Conservation (phyloP, 1,139 yeast species). For the Fermentozyma sake region DNA sequence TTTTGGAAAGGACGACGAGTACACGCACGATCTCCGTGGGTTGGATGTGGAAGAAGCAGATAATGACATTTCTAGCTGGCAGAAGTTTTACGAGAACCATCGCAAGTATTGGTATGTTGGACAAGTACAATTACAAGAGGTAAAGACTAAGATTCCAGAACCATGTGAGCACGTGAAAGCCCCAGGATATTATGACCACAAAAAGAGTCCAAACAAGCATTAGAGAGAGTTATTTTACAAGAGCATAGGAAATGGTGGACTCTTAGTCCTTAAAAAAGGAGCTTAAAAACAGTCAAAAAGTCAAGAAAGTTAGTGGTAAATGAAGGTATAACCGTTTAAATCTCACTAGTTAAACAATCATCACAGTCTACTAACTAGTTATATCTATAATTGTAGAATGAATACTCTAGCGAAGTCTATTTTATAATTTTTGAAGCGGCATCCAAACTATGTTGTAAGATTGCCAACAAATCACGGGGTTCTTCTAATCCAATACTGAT, state of each 20-base stretch:
- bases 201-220: not conserved
- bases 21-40: slow-evolving; percentile 69
- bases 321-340: no score
- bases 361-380: no score
- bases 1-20: slow-evolving; percentile 49
- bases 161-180: slow-evolving; percentile 35
- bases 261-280: no score
- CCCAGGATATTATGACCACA: slow-evolving; percentile 23
- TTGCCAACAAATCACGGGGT: slow-evolving; percentile 46
- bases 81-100: slow-evolving; percentile 42
- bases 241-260: no score
- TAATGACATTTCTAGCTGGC: slow-evolving; percentile 44
- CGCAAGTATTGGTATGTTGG: slow-evolving; percentile 65
- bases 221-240: not conserved
- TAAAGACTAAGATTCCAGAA: slow-evolving; percentile 32
- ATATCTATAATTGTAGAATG: no score
- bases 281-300: no score
- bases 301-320: no score
- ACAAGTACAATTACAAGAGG: slow-evolving; percentile 37
- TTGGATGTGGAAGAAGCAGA: slow-evolving; percentile 34
- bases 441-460: slow-evolving; percentile 57
- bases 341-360: no score
- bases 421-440: slow-evolving; percentile 32
- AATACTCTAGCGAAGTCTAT: no score
- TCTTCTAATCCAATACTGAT: slow-evolving; percentile 83